Base-by-base conservation (phyloP, 2,329 filamentous ascomycete genomes). In the Ophidiomyces ophidiicola region DNA sequence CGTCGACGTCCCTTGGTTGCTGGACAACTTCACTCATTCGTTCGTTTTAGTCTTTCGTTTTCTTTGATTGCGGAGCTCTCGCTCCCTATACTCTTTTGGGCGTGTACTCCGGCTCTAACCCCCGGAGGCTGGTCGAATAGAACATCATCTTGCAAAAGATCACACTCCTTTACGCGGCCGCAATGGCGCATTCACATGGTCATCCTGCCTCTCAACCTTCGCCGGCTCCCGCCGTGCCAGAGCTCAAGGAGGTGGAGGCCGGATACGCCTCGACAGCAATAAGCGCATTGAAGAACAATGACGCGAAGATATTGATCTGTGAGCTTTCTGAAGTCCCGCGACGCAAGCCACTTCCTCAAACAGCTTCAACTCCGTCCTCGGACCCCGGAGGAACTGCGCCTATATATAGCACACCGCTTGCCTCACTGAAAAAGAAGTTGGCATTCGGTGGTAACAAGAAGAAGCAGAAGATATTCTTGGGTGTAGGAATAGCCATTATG, bases 291-390 rank as follows among this genome's bases (percentile, higher is more conserved):
- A 44, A 47, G 23, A 34, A 44, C n/a, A n/a, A 32, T 23, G 37
- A 20, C 7, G 31, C 29, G 7, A 41, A 35, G 19, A 28, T 43
- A 8, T 39, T 38, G 8, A 29, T 46, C 5, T 31, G 41, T 4
- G 34, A 45, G 19, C 15, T 46, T 6, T 33, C 39, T 4, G 32
- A 39, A 18, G 28, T 45, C 12, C 46, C 46, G 10, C 44, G 34
- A 12, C 46, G 46, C 20, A 48, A 48, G 33, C 46, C 46, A 8
- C 38, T 48, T 14, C 43, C 44, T 19, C n/a, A 32, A 35, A 41
- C 44, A 14, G 32, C 37, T 11, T 25, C 35, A n/a, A n/a, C n/a
- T n/a, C n/a, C n/a, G n/a, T n/a, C n/a, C n/a, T n/a, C n/a, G n/a
- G n/a, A n/a, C n/a, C n/a, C n/a, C n/a, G n/a, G n/a, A n/a, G n/a